phyloP scores from a whole-genome alignment of 2,329 filamentous ascomycete genomes.

The Nannizziopsis arthrosporioides region DNA sequence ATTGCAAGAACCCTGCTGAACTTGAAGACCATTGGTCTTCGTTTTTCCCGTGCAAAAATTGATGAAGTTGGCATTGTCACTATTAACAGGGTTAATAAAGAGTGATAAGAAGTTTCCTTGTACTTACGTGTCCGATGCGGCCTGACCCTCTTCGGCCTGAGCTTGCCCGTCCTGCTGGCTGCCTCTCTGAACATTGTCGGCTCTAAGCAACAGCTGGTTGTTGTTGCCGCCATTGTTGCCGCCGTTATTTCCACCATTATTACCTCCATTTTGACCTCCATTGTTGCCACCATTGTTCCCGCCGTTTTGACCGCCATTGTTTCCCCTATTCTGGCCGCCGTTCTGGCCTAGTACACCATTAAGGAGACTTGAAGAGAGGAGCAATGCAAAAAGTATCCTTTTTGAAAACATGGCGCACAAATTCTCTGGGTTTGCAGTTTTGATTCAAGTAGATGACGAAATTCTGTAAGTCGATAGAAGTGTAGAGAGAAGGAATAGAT shows the following conservation, averaged over 20 bases:
- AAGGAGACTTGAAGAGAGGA: constrained; percentile 6
- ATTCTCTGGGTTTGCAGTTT: background rate
- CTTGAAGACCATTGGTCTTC: constrained; percentile 45
- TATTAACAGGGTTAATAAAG: constrained; percentile 19
- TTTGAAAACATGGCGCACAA: constrained; percentile 5
- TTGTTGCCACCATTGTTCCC: background rate
- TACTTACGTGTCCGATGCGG: constrained; percentile 37
- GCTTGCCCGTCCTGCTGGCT: constrained; percentile 16
- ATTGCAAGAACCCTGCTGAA: constrained; percentile 44
- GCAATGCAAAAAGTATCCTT: background rate
- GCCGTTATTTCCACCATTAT: constrained; percentile 7
- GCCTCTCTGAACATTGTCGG: constrained; percentile 34
- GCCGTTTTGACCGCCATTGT: background rate
- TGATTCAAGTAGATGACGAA: too few species aligned
- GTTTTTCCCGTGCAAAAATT: constrained; percentile 47
- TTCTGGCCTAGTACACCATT: constrained; percentile 13
- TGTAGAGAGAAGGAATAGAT: background rate
- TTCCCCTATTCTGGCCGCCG: constrained; percentile 3
- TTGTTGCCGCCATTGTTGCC: constrained; percentile 16
- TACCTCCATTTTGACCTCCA: background rate
- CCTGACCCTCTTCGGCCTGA: constrained; percentile 28
- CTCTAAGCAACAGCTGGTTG: constrained; percentile 23
- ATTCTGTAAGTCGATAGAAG: background rate
- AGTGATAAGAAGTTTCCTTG: background rate
- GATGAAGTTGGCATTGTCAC: constrained; percentile 46